These are phyloP conservation scores for Urostyla sp. DNA, from an alignment of 73 alveolate genomes.

Conservation along the genomic window DNA sequence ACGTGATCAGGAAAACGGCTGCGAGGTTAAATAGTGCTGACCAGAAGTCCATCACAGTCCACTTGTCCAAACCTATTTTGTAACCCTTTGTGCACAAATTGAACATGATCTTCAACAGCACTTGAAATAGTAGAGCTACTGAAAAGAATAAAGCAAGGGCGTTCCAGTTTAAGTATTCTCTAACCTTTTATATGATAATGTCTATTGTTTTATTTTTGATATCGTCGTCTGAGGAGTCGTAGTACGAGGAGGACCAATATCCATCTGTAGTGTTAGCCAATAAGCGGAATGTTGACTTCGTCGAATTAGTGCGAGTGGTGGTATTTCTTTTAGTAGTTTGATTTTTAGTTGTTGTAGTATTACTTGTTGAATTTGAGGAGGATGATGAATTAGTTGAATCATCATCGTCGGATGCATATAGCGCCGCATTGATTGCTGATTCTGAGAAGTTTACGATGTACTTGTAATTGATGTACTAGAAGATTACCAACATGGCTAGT, in stretches of 20 bases:
- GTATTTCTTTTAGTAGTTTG: too few relatives aligned
- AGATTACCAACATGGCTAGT: constrained; percentile 54
- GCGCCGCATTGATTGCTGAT: not conserved
- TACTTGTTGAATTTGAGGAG: too few relatives aligned
- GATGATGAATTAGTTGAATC: not conserved
- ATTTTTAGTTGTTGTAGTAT: too few relatives aligned
- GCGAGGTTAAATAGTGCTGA: constrained; percentile 57
- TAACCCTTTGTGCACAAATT: constrained; percentile 21
- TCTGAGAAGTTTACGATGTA: constrained; percentile 46
- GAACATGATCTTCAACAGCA: constrained; percentile 46
- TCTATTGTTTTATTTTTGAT: not conserved
- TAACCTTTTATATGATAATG: constrained; percentile 13
- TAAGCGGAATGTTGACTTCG: too few relatives aligned
- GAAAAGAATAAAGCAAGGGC: constrained; percentile 58
- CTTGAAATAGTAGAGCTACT: constrained; percentile 43
- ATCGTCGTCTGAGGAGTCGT: not conserved
- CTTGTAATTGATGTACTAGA: constrained; percentile 63
- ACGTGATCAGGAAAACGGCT: constrained; percentile 56
- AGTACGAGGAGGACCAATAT: too few relatives aligned
- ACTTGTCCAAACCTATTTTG: constrained; percentile 53
- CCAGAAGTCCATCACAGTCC: constrained; percentile 63
- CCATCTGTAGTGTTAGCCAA: too few relatives aligned
- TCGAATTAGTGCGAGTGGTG: too few relatives aligned
- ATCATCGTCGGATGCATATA: not conserved
- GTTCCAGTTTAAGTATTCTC: constrained; percentile 52